Conservation (phyloP, 2,329 filamentous ascomycete species). For the Furcasterigmium furcatum region DNA sequence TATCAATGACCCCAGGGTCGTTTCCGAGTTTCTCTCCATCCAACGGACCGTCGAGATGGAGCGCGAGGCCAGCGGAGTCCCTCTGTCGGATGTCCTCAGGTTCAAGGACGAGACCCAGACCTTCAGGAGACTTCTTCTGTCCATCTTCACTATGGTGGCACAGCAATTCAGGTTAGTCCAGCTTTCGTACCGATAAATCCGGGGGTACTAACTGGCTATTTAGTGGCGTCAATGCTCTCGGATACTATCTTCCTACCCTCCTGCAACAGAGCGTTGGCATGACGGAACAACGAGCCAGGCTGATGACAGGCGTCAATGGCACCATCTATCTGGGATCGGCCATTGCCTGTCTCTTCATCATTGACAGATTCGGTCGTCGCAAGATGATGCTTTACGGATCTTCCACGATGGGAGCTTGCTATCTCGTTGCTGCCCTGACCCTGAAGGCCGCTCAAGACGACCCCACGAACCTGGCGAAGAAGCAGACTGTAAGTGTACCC, state of each 20-base stretch:
- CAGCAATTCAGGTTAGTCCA: slow-evolving; percentile 43
- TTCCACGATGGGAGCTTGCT: slow-evolving; percentile 27
- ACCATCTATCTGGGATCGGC: slow-evolving; percentile 33
- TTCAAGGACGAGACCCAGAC: slow-evolving; percentile 32
- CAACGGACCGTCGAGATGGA: slow-evolving; percentile 29
- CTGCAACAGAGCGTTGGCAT: slow-evolving; percentile 54
- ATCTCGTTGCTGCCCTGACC: slow-evolving; percentile 31
- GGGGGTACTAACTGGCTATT: too few species aligned
- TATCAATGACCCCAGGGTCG: slow-evolving; percentile 20
- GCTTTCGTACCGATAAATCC: slow-evolving; percentile 23
- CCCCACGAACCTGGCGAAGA: slow-evolving; percentile 16
- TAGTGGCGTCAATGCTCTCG: too few species aligned
- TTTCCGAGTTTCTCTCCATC: slow-evolving; percentile 30
- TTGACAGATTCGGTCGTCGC: slow-evolving; percentile 32
- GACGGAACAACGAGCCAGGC: slow-evolving; percentile 43
- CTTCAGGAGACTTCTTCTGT: slow-evolving; percentile 29
- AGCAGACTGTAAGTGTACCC: not conserved
- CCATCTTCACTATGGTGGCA: slow-evolving; percentile 44
- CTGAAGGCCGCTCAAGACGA: slow-evolving; percentile 26
- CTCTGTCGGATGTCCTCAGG: slow-evolving; percentile 27
- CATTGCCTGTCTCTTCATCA: slow-evolving; percentile 31
- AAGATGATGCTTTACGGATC: slow-evolving; percentile 37
- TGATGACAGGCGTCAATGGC: slow-evolving; percentile 51
- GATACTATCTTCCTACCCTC: slow-evolving; percentile 50
- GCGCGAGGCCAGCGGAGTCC: slow-evolving; percentile 22